Percentiles rank a stretch among this genome's conserved stretches.
Conservation (phyloP, 176 grass and related monocot genomes). For the Juncus inflexus region DNA sequence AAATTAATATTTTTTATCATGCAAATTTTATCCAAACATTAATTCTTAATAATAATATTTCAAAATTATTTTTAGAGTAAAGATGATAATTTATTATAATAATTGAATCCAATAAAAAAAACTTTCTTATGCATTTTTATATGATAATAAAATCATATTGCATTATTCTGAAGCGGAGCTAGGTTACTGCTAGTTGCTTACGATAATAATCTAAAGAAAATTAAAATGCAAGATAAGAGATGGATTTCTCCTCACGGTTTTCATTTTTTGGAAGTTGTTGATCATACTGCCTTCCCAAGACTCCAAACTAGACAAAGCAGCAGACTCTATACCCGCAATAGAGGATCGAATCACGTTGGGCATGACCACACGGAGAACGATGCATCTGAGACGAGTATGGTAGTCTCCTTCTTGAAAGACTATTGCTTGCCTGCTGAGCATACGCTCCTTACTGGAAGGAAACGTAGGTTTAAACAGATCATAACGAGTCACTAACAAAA, state of each 20-base stretch:
- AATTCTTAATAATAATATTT: no score
- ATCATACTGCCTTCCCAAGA: constrained; percentile 55
- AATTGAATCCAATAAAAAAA: no score
- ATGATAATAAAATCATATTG: no score
- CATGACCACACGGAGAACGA: constrained; percentile 74
- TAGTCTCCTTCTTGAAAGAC: constrained; percentile 95
- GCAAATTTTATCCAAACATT: no score
- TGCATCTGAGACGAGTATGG: constrained; percentile 76
- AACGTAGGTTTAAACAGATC: constrained; percentile 92
- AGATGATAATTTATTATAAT: no score
- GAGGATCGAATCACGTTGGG: constrained; percentile 61
- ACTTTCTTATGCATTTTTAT: no score
- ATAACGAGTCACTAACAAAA: constrained; percentile 80
- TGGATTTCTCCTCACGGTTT: constrained; percentile 42
- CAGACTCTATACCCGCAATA: constrained; percentile 57
- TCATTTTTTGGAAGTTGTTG: constrained; percentile 98
- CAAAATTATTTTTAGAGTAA: no score
- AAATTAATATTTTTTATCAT: no score
- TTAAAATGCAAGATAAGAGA: background rate
- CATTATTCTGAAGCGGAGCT: no score
- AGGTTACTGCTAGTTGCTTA: no score
- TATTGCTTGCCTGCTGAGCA: constrained; percentile 82
- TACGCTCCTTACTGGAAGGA: constrained; percentile 97
- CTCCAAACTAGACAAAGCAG: constrained; percentile 44
- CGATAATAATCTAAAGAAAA: background rate